Evolutionary conservation across 139 green algal species (phyloP), one percentile per base, ranked within the genome.

Genomic region (Coelastrella sp.): DNA sequence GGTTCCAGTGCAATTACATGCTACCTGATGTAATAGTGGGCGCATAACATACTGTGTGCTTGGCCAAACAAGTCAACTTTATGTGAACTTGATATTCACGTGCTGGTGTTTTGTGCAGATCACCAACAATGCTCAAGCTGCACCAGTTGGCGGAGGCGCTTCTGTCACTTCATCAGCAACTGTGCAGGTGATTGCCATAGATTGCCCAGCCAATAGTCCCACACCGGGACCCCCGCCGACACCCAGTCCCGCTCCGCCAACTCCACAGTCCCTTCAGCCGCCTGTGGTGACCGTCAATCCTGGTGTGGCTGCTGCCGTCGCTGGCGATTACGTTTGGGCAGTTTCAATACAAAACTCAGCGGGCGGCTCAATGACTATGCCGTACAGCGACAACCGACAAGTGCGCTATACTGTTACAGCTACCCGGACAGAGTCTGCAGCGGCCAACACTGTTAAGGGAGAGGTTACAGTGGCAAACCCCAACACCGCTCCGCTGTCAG

Each of bases 371-470:
- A 7, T 82, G 8, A 35, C 35, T 19, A 60, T 82, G 19, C 75
- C 53, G 2, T 82, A 59, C 53, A 19, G 23, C 7, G 37, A 27
- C 5, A 53, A 27, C 34, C n/a, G 25, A 11, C 15, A 15, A 21
- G 75, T 82, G 75, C 35, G 37, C 23, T 82, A 72, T 19, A 71
- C 75, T n/a, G 75, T 82, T 0, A 59, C 75, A 6, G 75, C 75
- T 3, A 51, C 35, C 13, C 75, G 75, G 13, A 81, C 27, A 3
- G 73, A 45, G 4, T 50, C 73, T 5, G 11, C 50, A 34, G 48
- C 50, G 3, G 8, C 32, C 4, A 67, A 66, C 25, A 30, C 51
- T n/a, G 75, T 82, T 7, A 59, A 51, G 4, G 75, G 75, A 7
- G 1, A 37, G 8, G 66, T 82, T 34, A 71, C 75, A 9, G 75